A percentile compares a stretch with the other conserved stretches of the same genome.
These are phyloP conservation scores for Boletus rubropictus DNA, from an alignment of 768 basidiomycete genomes.

Conservation along the genomic window DNA sequence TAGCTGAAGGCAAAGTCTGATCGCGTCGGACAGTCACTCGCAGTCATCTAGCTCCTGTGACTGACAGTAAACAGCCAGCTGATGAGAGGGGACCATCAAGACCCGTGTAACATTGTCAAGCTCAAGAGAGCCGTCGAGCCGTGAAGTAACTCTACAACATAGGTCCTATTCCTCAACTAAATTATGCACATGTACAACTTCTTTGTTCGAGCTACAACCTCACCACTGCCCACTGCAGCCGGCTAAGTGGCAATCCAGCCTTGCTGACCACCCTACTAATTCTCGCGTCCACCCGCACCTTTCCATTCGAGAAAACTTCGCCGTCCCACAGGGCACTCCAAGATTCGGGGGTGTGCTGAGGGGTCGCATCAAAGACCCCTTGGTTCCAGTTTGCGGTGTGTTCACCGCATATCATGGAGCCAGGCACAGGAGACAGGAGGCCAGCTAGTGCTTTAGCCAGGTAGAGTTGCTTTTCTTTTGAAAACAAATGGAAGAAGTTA, in stretches of 20 bases:
- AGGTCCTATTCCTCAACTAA: too few relatives aligned
- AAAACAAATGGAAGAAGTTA: constrained; percentile 41
- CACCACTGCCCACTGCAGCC: constrained; percentile 25
- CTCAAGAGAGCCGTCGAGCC: too few relatives aligned
- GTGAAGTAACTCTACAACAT: too few relatives aligned
- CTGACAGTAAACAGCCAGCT: too few relatives aligned
- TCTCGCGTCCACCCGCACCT: constrained; percentile 5
- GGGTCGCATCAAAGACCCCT: constrained; percentile 4
- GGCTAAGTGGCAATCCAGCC: not conserved
- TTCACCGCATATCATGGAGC: constrained; percentile 30
- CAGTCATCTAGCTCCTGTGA: too few relatives aligned
- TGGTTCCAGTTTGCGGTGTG: constrained; percentile 17
- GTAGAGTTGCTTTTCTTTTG: constrained; percentile 23
- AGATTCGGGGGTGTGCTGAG: constrained; percentile 31
- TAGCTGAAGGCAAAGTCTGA: too few relatives aligned
- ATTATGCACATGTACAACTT: too few relatives aligned
- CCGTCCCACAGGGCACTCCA: constrained; percentile 38
- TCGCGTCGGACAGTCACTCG: too few relatives aligned
- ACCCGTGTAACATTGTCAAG: too few relatives aligned
- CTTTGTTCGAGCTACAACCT: constrained; percentile 7
- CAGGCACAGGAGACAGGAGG: constrained; percentile 26
- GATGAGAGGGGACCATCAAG: too few relatives aligned
- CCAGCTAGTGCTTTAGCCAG: constrained; percentile 28
- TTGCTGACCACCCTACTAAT: not conserved
- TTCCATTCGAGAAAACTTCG: constrained; percentile 25